These are phyloP conservation scores for Phytophthora pisi DNA, from an alignment of 352 stramenopile species.

Conservation along the genomic window DNA sequence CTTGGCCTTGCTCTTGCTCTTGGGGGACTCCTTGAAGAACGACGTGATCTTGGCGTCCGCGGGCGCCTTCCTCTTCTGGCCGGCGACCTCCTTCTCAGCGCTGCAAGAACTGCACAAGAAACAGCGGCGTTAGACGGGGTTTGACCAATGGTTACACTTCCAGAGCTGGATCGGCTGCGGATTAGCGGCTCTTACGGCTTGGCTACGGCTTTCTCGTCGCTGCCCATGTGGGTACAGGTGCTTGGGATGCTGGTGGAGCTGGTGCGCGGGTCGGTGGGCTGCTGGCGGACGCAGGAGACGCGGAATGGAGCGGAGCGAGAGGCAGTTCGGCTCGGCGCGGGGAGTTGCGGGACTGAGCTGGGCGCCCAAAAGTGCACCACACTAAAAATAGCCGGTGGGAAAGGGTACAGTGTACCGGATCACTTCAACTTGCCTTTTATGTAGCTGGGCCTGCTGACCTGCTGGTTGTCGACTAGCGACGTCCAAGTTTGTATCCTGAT, in stretches of 20 bases:
- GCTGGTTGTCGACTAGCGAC: slow-evolving; percentile 4
- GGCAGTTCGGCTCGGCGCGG: slow-evolving; percentile 1
- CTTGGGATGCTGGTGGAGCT: slow-evolving; percentile 4
- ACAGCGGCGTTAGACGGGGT: background rate
- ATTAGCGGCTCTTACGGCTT: slow-evolving; percentile 44
- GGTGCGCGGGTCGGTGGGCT: slow-evolving; percentile 3
- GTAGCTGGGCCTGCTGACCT: background rate
- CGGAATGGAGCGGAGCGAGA: slow-evolving; percentile 13
- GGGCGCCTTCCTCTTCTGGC: slow-evolving; percentile 53
- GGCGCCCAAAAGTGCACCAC: slow-evolving; percentile 20
- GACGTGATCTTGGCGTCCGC: slow-evolving; percentile 39
- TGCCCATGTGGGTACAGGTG: slow-evolving; percentile 34
- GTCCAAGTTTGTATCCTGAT: background rate
- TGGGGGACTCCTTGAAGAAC: slow-evolving; percentile 33
- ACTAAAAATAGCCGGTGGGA: slow-evolving; percentile 25
- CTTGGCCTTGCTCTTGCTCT: slow-evolving; percentile 52
- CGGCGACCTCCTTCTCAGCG: slow-evolving; percentile 40
- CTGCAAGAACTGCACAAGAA: slow-evolving; percentile 29
- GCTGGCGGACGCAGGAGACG: slow-evolving; percentile 24
- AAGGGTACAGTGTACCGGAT: slow-evolving; percentile 16
- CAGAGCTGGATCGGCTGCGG: background rate
- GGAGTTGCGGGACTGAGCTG: slow-evolving; percentile 17
- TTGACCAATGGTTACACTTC: background rate
- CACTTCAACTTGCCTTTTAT: slow-evolving; percentile 30
- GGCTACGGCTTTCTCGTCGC: slow-evolving; percentile 39